Percentiles rank a stretch among this genome's conserved stretches.
Evolutionary conservation across 1,139 yeast species (phyloP).

Genomic region (Taiozyma sp.): DNA sequence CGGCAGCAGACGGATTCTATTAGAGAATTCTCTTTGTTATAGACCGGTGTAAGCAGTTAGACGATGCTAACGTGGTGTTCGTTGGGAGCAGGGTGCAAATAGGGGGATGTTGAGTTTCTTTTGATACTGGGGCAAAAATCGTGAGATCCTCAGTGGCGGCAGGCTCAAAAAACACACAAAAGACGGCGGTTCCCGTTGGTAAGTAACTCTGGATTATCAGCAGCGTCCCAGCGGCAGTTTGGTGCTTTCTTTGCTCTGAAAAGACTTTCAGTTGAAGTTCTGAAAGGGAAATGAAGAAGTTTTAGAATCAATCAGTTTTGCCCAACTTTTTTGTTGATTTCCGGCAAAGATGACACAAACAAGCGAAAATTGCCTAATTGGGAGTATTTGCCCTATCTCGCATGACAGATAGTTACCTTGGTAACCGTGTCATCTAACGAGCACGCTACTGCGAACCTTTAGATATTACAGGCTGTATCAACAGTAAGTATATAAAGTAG

Average conservation of each 20-base stretch:
- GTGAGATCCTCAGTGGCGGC: neutral
- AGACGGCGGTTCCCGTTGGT: neutral
- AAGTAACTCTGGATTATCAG: neutral
- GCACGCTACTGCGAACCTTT: neutral
- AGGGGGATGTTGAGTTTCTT: neutral
- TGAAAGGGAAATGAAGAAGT: neutral
- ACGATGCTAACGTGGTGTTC: neutral
- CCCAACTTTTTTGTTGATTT: neutral
- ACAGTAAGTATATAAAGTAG: neutral
- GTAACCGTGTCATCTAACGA: neutral
- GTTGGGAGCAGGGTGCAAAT: neutral
- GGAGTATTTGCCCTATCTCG: neutral
- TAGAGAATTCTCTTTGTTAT: conserved; percentile 1
- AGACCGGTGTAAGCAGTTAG: neutral
- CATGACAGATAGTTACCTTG: neutral
- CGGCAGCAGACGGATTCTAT: neutral
- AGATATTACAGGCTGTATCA: neutral
- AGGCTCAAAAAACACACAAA: neutral
- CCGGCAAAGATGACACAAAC: neutral
- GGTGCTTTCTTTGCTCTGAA: neutral
- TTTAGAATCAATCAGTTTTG: neutral
- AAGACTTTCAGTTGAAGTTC: neutral
- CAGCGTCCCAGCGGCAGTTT: neutral
- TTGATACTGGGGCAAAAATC: neutral
- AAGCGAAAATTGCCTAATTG: neutral